Evolutionary conservation across 2,329 filamentous ascomycete genomes (phyloP), one percentile per base, ranked within the genome.

Genomic region (Exserohilum rostratum): DNA sequence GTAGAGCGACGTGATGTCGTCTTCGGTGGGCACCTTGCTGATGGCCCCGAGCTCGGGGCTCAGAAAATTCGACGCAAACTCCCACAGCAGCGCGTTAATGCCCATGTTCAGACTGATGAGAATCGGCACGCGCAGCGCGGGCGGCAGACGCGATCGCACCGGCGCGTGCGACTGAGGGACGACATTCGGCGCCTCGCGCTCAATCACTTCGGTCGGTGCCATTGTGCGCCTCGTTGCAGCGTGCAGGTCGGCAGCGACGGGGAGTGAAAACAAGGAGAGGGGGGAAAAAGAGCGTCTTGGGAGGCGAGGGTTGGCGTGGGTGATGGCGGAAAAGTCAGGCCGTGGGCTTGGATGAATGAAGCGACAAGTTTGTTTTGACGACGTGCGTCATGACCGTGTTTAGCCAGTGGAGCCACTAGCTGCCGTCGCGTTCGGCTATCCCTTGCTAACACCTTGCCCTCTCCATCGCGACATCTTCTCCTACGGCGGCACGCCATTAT

Each of bases 31-130:
- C 52, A 82, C 82, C 66, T 87, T 85, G 71, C 86, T 89, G 54
- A 93, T 82, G 22, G 79, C 77, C 1, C 86, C 86, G 35, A 96
- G 78, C 72, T 93, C 87, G 6, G 83, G 85, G 12, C 82, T 80
- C 5, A 85, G 86, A 58, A 85, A 81, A 33, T 83, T 80, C 43
- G 85, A 81, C 6, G 85, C 79, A 47, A 88, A 70, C 42, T 85
- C 85, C 73, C 90, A 89, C 6, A 90, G 82, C 15, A 87, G 66
- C 13, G 84, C 82, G 60, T 87, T 89, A 53, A 91, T 76, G 29
- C 80, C 78, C 53, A 93, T 80, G 74, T 80, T 85, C 55, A 82
- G 70, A 15, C 82, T 51, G n/a, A 84, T 74, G 25, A 78, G 70
- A 40, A 80, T 70, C 20, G 74, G 72, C 44, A 80, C 74, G 54